Evolutionary conservation across 2,329 filamentous ascomycete genomes (phyloP).

Genomic region (Penicillium hesseltinei): DNA sequence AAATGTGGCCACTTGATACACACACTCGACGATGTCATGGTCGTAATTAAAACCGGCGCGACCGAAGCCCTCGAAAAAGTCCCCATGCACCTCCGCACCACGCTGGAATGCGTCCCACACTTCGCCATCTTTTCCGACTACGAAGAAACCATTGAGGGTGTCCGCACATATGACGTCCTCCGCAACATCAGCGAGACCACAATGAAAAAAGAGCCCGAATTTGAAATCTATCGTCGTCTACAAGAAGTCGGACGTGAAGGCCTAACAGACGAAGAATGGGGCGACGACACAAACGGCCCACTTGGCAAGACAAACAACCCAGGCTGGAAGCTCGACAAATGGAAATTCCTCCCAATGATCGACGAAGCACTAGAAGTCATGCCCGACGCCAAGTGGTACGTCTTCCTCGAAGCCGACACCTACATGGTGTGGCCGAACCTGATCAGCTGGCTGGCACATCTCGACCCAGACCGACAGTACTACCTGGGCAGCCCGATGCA

Average conservation of each 20-base stretch:
- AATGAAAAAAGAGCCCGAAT: constrained; percentile 40
- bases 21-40: constrained; percentile 27
- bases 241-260: constrained; percentile 43
- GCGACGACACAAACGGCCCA: constrained; percentile 33
- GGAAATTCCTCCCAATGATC: constrained; percentile 57
- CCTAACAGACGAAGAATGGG: constrained; percentile 31
- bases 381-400: constrained; percentile 55
- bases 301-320: constrained; percentile 43
- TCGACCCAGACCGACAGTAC: constrained; percentile 46
- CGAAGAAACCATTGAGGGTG: constrained; percentile 28
- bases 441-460: constrained; percentile 50
- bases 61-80: constrained; percentile 31
- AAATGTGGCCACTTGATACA: constrained; percentile 18
- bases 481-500: constrained; percentile 56
- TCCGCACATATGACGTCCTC: constrained; percentile 27
- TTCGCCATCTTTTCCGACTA: constrained; percentile 32
- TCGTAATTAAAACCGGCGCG: constrained; percentile 30
- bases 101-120: constrained; percentile 29
- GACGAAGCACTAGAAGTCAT: constrained; percentile 44
- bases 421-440: constrained; percentile 55
- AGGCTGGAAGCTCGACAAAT: constrained; percentile 55
- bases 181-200: constrained; percentile 24
- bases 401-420: constrained; percentile 59
- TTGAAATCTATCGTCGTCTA: constrained; percentile 50
- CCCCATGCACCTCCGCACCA: constrained; percentile 29